Evolutionary conservation across 805 yeast genomes (phyloP).

Genomic region (Yarrowia porcina): DNA sequence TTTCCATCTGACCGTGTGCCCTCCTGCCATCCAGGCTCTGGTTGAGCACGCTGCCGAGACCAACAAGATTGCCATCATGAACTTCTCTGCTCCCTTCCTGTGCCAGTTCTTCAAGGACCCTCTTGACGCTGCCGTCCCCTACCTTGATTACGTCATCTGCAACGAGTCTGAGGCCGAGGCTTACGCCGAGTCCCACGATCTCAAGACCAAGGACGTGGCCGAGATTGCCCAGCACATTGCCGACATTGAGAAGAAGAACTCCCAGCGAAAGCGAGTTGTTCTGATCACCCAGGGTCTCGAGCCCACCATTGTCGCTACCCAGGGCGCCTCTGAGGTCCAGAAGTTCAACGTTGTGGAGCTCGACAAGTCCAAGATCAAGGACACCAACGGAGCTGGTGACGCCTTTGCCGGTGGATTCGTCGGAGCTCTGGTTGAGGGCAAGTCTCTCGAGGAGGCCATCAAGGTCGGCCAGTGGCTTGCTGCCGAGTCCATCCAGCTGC

Average conservation of each 20-base stretch:
- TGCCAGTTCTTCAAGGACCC: conserved; percentile 94
- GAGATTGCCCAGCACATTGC: conserved; percentile 84
- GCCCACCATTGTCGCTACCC: conserved; percentile 75
- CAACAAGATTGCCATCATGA: conserved; percentile 74
- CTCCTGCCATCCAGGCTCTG: conserved; percentile 82
- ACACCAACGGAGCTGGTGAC: conserved; percentile 99
- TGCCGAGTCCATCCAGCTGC: conserved; percentile 80
- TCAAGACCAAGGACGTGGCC: conserved; percentile 57
- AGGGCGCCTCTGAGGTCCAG: conserved; percentile 50
- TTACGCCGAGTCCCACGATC: conserved; percentile 80
- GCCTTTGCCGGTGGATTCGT: conserved; percentile 96
- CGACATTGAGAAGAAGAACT: conserved; percentile 68
- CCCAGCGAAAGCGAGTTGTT: conserved; percentile 71
- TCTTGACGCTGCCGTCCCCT: conserved; percentile 72
- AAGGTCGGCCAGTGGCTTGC: conserved; percentile 98
- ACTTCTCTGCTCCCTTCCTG: conserved; percentile 95
- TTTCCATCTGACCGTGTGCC: conserved; percentile 97
- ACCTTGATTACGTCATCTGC: conserved; percentile 87
- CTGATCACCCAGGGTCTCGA: conserved; percentile 94
- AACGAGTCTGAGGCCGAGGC: conserved; percentile 97
- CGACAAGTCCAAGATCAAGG: conserved; percentile 64
- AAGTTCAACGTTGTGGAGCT: conserved; percentile 70
- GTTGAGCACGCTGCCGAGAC: conserved; percentile 88
- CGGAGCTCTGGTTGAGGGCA: conserved; percentile 79
- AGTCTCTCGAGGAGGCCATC: conserved; percentile 55